Percentiles rank a stretch among this genome's conserved stretches.
Evolutionary conservation across 306 rosid species (phyloP).

Genomic region (Hippophae rhamnoides): DNA sequence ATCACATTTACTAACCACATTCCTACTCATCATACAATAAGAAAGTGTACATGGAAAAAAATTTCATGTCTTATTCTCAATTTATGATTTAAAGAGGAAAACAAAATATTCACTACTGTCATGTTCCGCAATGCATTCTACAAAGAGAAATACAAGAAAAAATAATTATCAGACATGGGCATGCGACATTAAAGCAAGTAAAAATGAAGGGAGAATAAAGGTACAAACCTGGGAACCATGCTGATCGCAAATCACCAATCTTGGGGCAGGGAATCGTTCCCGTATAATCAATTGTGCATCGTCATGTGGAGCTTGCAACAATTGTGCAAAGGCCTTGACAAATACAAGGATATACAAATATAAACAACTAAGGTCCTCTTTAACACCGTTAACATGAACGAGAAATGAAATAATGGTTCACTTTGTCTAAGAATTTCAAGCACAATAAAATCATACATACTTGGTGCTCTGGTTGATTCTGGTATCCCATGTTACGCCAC

Average conservation of each 20-base stretch:
- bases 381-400: not conserved
- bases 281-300: constrained; percentile 59
- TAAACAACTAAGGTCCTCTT: not conserved
- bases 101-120: no score
- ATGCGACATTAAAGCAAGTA: not conserved
- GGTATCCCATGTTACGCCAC: constrained; percentile 98
- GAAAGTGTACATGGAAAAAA: no score
- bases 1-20: no score
- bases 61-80: no score
- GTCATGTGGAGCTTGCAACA: constrained; percentile 66
- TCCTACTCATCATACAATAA: no score
- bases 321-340: constrained; percentile 72
- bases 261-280: constrained; percentile 91
- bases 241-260: constrained; percentile 94
- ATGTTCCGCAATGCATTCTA: no score
- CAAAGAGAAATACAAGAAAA: not conserved
- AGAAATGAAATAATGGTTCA: not conserved
- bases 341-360: constrained; percentile 1
- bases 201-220: constrained; percentile 5
- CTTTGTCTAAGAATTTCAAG: constrained; percentile 1
- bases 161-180: not conserved
- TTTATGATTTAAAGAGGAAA: no score
- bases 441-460: constrained; percentile 28
- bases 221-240: constrained; percentile 92
- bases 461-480: constrained; percentile 77